phyloP scores from a whole-genome alignment of 495 filamentous ascomycete species.

The Hypoxylon crocopeplum region DNA sequence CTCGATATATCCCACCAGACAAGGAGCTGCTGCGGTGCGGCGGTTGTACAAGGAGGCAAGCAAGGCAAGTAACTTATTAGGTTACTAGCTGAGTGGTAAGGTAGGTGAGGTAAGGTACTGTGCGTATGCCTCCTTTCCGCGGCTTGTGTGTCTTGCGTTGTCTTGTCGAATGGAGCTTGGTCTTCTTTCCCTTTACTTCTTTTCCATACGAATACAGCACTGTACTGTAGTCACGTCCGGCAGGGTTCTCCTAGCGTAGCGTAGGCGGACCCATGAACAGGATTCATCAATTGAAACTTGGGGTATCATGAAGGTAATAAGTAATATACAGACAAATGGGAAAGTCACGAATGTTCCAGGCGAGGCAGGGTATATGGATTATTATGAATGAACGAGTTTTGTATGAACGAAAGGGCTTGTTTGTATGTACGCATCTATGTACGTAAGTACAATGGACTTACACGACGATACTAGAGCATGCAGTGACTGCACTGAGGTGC shows the following conservation, averaged over 20 bases:
- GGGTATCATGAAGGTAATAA: constrained; percentile 34
- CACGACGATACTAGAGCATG: constrained; percentile 32
- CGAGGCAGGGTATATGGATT: constrained; percentile 24
- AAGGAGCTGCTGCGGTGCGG: constrained; percentile 27
- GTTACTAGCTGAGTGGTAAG: too few species aligned
- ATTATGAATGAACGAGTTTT: constrained; percentile 26
- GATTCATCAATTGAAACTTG: constrained; percentile 40
- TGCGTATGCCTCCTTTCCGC: constrained; percentile 17
- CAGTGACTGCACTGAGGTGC: constrained; percentile 3
- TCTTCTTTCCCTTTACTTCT: background rate
- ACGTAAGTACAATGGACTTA: constrained; percentile 30
- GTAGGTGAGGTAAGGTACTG: background rate
- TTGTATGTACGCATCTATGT: constrained; percentile 8
- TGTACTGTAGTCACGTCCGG: constrained; percentile 31
- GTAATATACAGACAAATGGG: constrained; percentile 38
- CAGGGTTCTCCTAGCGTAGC: constrained; percentile 32
- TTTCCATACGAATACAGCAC: constrained; percentile 4
- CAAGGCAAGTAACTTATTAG: background rate
- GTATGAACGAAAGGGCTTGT: constrained; percentile 28
- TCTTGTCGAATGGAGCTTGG: constrained; percentile 9
- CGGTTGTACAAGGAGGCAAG: constrained; percentile 21
- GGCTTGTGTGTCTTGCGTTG: constrained; percentile 11
- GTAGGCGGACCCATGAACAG: constrained; percentile 24
- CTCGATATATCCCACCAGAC: constrained; percentile 32
- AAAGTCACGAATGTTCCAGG: constrained; percentile 39